Percentiles rank a stretch among this genome's conserved stretches.
Conservation (phyloP, 2,329 filamentous ascomycete species). For the Monilinia polystroma region DNA sequence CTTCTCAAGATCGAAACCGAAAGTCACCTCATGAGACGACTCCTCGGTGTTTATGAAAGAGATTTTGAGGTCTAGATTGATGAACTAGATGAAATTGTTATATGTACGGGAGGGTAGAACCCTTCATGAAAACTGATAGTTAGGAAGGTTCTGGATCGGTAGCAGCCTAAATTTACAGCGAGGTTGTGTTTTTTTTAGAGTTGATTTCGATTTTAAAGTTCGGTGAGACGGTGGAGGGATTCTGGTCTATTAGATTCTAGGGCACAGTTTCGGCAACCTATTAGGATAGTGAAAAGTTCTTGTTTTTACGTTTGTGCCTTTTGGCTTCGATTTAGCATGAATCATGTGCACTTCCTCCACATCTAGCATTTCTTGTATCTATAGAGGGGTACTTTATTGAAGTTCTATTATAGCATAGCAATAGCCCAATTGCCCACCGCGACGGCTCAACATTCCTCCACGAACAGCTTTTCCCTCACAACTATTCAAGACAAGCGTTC, state of each 20-base stretch:
- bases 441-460: background rate
- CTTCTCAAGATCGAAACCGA: background rate
- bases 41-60: background rate
- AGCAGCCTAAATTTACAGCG: background rate
- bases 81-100: background rate
- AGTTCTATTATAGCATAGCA: background rate
- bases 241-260: background rate
- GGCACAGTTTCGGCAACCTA: background rate
- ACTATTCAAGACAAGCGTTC: background rate
- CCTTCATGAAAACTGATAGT: background rate
- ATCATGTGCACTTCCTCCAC: background rate
- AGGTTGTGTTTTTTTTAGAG: background rate
- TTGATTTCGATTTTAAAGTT: background rate
- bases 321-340: background rate
- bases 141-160: background rate
- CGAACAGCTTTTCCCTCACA: background rate
- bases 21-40: conserved; percentile 5
- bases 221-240: too few relatives aligned
- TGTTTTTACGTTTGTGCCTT: background rate
- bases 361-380: background rate
- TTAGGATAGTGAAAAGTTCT: background rate
- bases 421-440: too few relatives aligned
- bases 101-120: too few relatives aligned
- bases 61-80: background rate
- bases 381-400: background rate